Evolutionary conservation across 2,329 filamentous ascomycete genomes (phyloP), one percentile per base, ranked within the genome.

Genomic region (Epichloe hybrida): DNA sequence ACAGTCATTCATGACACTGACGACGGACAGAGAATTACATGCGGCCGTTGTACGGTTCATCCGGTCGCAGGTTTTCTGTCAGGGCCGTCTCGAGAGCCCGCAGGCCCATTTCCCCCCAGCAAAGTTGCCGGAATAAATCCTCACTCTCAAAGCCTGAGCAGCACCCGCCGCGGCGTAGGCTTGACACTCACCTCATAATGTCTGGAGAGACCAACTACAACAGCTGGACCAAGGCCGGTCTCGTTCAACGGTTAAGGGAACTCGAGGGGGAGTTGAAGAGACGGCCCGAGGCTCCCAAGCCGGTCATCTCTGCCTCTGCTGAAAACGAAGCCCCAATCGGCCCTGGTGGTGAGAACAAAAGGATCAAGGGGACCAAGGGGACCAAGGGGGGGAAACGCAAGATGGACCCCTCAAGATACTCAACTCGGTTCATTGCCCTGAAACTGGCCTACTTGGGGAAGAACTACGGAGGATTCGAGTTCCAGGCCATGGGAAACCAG

Each of bases 361-460:
- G 55, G 48, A 31, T 56, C 23, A 69, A 65, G 54, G 60, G 65
- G 54, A 62, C 69, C 34, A 76, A 74, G 17, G 17, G 17, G 17
- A 17, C 17, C 17, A 17, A 17, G 17, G 17, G 17, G 59, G 54
- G 38, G 63, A 77, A 69, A 59, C 73, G 69, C 55, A 72, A 72
- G 48, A 83, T 95, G 61, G 88, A 97, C 63, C 81, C 87, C 0
- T 81, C 81, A 13, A 85, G 81, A 62, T 95, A 96, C 66, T 77
- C 80, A 37, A 93, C 88, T 1, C 81, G 93, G 45, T 81, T 84
- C 54, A 86, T 98, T 55, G 93, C 91, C 7, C 72, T 98, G 53
- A 97, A 96, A 66, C 82, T 98, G 55, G 90, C 93, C 39, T 98
- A 98, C 65, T 71, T 97, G 37, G 93, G 93, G 45, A 86, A 88